Evolutionary conservation across 2,329 filamentous ascomycete species (phyloP), one percentile per base, ranked within the genome.

Genomic region (Aureobasidium melanogenum): DNA sequence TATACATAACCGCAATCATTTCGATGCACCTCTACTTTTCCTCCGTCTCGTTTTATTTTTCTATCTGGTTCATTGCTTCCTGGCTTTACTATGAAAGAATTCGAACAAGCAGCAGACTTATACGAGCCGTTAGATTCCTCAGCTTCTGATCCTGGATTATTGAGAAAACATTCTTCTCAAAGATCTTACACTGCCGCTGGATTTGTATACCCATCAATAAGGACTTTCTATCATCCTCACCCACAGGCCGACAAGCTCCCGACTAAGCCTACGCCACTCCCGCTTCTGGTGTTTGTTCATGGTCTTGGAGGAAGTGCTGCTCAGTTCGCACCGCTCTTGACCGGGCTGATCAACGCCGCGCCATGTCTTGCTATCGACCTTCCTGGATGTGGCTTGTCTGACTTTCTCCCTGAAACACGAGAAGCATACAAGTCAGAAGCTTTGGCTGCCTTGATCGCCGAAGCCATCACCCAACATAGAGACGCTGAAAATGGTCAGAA

Each of bases 291-390:
- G 46, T 96, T 95, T 70, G 80, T 97, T 62, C 94, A 97, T 70
- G 94, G 94, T 1, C 81, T 97, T 10, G 94, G 93, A n/a, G 94
- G 94, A 52, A 96, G 90, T 0, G 82, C 91, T 26, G 88, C 91
- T 12, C 94, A 97, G 70, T 97, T 97, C 70, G 83, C 89, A 24
- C 84, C 88, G 32, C 77, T 97, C 5, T 76, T 97, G 17, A 88
- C 85, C 22, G 94, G 89, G 72, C 80, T 99, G 51, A 84, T 88
- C 55, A 91, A 95, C 70, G 79, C 91, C 52, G 91, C 89, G 14
- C 87, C 91, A 51, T 96, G 92, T 71, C 80, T 96, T 41, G 89
- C 91, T 4, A 85, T 97, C 64, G 94, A 99, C 71, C 80, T 97
- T 4, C 93, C 94, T 1, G 94, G 94, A 41, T 96, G 92, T 68